Conservation (phyloP, 805 yeast species). For the Sungouiella blattae region DNA sequence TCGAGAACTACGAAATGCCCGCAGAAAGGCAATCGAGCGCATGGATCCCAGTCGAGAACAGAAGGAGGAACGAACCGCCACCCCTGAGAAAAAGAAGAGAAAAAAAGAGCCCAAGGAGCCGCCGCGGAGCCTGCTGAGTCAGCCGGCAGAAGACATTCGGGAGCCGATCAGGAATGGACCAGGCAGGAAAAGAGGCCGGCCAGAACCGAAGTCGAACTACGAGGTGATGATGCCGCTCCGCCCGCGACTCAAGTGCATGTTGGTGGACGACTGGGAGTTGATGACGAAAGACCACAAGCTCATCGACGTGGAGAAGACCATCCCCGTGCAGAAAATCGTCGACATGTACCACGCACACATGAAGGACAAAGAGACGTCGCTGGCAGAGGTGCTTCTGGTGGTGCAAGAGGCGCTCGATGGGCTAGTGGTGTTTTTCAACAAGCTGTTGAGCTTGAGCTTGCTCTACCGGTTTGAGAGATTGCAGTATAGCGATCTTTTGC, state of each 20-base stretch:
- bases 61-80: slow-evolving; percentile 8
- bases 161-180: slow-evolving; percentile 2
- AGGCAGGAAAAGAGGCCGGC: slow-evolving; percentile 9
- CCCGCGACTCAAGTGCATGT: slow-evolving; percentile 58
- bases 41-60: slow-evolving; percentile 13
- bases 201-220: slow-evolving; percentile 23
- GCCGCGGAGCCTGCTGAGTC: slow-evolving; percentile 9
- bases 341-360: slow-evolving; percentile 42
- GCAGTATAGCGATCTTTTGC: slow-evolving; percentile 57
- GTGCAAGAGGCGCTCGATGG: slow-evolving; percentile 71
- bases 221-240: slow-evolving; percentile 62
- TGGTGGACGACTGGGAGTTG: slow-evolving; percentile 93
- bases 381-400: slow-evolving; percentile 22
- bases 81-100: slow-evolving; percentile 3
- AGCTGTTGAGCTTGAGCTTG: slow-evolving; percentile 62
- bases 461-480: slow-evolving; percentile 75
- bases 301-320: slow-evolving; percentile 58
- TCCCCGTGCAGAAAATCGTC: slow-evolving; percentile 53
- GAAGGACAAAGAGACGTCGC: not conserved
- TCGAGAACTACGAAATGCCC: slow-evolving; percentile 17
- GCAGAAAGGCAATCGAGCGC: slow-evolving; percentile 15
- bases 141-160: slow-evolving; percentile 10
- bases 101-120: slow-evolving; percentile 4
- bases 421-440: slow-evolving; percentile 67
- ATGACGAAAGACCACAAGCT: slow-evolving; percentile 77